These are phyloP conservation scores for Cyphellophora europaea DNA, from an alignment of 2,329 filamentous ascomycete genomes.

Conservation along the genomic window DNA sequence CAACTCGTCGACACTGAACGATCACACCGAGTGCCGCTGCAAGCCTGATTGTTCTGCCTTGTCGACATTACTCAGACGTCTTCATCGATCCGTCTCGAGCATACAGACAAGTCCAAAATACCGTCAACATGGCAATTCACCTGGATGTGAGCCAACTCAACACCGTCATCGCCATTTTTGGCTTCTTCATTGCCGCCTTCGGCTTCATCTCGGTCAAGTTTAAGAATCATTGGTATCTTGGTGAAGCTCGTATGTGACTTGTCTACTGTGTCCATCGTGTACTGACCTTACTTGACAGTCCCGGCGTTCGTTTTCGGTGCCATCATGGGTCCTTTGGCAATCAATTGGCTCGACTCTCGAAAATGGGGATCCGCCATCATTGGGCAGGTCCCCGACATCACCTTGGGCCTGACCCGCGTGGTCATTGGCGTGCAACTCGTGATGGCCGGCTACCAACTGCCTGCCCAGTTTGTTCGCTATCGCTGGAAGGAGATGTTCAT, in stretches of 20 bases:
- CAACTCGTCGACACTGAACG: too few relatives aligned
- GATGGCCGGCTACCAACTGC: slow-evolving; percentile 54
- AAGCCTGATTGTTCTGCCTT: too few relatives aligned
- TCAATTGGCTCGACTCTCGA: slow-evolving; percentile 42
- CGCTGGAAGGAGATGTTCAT: slow-evolving; percentile 47
- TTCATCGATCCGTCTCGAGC: too few relatives aligned
- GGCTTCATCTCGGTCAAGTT: slow-evolving; percentile 27
- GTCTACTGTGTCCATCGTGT: background rate
- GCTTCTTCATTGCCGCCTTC: slow-evolving; percentile 26
- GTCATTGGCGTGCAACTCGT: slow-evolving; percentile 56
- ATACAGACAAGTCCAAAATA: too few relatives aligned
- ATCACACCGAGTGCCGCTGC: too few relatives aligned
- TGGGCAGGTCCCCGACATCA: slow-evolving; percentile 29
- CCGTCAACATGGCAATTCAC: slow-evolving; percentile 3
- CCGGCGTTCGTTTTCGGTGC: slow-evolving; percentile 47
- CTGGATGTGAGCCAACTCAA: slow-evolving; percentile 27
- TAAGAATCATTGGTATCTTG: slow-evolving; percentile 30
- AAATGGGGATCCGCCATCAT: slow-evolving; percentile 27
- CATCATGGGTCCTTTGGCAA: slow-evolving; percentile 44
- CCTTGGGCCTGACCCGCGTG: slow-evolving; percentile 44
- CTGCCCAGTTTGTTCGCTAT: slow-evolving; percentile 43
- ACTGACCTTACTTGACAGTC: slow-evolving; percentile 27
- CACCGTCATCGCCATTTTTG: slow-evolving; percentile 24
- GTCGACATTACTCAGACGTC: too few relatives aligned
- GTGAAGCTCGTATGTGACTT: slow-evolving; percentile 27